These are phyloP conservation scores for Cystofilobasidium capitatum DNA, from an alignment of 768 basidiomycete genomes.

Conservation along the genomic window DNA sequence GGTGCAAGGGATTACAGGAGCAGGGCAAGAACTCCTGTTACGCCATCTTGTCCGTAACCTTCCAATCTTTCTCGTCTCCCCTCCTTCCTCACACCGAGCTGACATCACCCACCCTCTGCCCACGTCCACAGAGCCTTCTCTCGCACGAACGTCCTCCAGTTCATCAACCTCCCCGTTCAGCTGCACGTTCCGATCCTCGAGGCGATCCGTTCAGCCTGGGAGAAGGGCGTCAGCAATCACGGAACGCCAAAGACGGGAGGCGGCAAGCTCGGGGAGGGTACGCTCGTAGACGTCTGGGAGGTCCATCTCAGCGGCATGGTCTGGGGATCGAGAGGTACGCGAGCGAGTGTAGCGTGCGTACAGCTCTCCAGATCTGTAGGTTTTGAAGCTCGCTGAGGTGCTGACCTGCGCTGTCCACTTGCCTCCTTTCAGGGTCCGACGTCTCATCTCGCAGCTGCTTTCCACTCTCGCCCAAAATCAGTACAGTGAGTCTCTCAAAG, in stretches of 20 bases:
- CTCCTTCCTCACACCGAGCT: neutral
- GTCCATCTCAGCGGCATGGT: slow-evolving; percentile 12
- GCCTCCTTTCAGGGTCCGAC: neutral
- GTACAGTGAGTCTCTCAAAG: too few species aligned
- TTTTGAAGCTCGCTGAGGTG: too few species aligned
- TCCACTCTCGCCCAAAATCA: neutral
- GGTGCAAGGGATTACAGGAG: neutral
- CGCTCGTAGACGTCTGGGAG: slow-evolving; percentile 23
- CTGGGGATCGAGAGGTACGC: slow-evolving; percentile 17
- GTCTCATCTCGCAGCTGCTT: slow-evolving; percentile 9
- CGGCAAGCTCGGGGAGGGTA: slow-evolving; percentile 5
- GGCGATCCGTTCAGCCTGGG: slow-evolving; percentile 19
- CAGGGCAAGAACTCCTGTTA: slow-evolving; percentile 8
- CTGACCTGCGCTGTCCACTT: neutral
- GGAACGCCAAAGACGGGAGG: slow-evolving; percentile 13
- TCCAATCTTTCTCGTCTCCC: neutral
- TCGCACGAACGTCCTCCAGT: slow-evolving; percentile 21
- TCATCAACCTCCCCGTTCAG: slow-evolving; percentile 20
- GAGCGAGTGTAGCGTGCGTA: slow-evolving; percentile 13
- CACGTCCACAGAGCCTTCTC: slow-evolving; percentile 4
- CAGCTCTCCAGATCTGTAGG: neutral
- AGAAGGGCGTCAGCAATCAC: slow-evolving; percentile 7
- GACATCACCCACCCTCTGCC: neutral
- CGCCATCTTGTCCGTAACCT: slow-evolving; percentile 12
- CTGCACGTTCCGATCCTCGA: slow-evolving; percentile 17